A percentile compares a stretch with the other conserved stretches of the same genome.
Conservation (phyloP, 106 monocot genomes). For the Platanthera zijinensis region DNA sequence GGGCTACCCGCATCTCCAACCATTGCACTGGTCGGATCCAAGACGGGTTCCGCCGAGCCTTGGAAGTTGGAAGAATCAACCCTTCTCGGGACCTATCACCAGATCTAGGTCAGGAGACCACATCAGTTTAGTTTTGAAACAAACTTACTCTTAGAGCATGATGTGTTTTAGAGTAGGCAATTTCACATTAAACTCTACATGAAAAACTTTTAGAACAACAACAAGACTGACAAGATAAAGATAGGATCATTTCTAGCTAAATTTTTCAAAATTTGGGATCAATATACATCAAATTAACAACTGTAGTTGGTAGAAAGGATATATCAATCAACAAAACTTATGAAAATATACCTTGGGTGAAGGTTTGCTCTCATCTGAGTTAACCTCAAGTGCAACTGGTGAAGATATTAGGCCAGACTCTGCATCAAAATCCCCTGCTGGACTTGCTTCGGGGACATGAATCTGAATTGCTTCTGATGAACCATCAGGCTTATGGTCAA, state of each 20-base stretch:
- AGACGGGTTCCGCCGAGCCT: too few species aligned
- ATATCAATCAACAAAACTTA: background rate
- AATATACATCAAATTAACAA: background rate
- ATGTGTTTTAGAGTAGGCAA: too few species aligned
- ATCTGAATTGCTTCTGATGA: conserved; percentile 8
- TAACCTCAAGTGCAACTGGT: too few species aligned
- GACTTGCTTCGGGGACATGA: conserved; percentile 1
- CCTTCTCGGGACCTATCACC: too few species aligned
- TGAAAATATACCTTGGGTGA: conserved; percentile 3
- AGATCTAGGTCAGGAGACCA: too few species aligned
- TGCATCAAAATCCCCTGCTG: background rate
- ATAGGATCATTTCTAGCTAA: background rate
- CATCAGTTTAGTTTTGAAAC: too few species aligned
- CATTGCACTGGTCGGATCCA: too few species aligned
- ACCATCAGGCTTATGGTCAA: conserved; percentile 2
- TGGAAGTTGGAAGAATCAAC: too few species aligned
- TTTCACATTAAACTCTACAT: background rate
- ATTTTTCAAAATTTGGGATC: background rate
- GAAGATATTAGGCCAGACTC: background rate
- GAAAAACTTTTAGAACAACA: background rate
- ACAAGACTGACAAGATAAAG: background rate
- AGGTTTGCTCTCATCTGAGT: background rate
- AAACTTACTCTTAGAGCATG: too few species aligned
- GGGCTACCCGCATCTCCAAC: too few species aligned
- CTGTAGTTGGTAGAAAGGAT: background rate